Evolutionary conservation across 768 basidiomycete species (phyloP), one percentile per base, ranked within the genome.

Genomic region (Gloeostereum incarnatum): DNA sequence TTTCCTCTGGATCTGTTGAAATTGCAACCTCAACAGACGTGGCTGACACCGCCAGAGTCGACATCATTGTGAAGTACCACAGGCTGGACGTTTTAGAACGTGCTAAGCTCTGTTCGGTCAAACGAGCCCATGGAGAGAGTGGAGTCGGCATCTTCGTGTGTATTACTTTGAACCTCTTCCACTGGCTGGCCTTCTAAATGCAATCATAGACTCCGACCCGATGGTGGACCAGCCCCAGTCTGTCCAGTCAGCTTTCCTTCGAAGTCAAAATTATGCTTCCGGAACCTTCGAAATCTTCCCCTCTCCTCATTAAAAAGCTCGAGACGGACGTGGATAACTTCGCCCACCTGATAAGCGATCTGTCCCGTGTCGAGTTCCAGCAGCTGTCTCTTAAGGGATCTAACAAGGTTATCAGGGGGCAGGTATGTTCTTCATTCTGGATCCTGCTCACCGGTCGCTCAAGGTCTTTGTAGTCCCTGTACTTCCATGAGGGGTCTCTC

Each of bases 301-400:
- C 53, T 10, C 51, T 61, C 4, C 37, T 45, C 2, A 59, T 78
- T 45, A 63, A 67, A 36, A 49, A 47, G 3, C 59, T 77, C 19
- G 57, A 63, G 40, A 73, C 72, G 3, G 50, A 59, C 24, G 39
- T 72, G 24, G 58, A 56, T 10, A 61, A 62, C 41, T 69, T 63
- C 30, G 38, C 31, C 24, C 65, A 74, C 16, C 41, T 44, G 8
- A 38, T 77, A 3, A 56, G 47, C 11, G 49, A 62, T 8, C 50
- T 73, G 11, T 45, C 53, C 18, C 49, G 51, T 2, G 55, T 67
- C 8, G 21, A 55, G 0, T 74, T 77, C 37, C 53, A 59, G 3
- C 38, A 36, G 0, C 44, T 75, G 19, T 48, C 48, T 21, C 45
- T 74, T 16, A 41, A 34, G 31, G 60, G 63, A 18, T 48, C 55